A percentile compares a stretch with the other conserved stretches of the same genome.
Evolutionary conservation across 1,139 yeast species (phyloP).

Genomic region (Protomyces inundatus): DNA sequence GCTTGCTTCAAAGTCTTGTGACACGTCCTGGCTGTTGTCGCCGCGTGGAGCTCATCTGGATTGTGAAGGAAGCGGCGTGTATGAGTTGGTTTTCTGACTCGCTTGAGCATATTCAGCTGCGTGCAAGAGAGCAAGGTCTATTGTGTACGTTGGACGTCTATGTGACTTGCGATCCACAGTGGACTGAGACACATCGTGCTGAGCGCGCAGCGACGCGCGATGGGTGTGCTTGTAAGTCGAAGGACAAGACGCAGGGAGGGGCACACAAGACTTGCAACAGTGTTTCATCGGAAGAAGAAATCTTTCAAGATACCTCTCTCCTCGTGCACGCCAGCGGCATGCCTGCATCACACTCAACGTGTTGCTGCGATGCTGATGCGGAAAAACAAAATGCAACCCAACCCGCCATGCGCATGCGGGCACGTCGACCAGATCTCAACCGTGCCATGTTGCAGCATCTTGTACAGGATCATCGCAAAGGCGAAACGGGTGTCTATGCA

Average conservation of each 20-base stretch:
- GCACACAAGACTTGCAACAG: neutral
- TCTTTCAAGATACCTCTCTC: neutral
- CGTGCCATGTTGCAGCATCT: neutral
- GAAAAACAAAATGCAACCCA: neutral
- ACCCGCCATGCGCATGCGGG: neutral
- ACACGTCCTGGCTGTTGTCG: conserved; percentile 1
- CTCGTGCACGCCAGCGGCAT: neutral
- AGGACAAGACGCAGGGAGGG: neutral
- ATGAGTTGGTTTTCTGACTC: conserved; percentile 10
- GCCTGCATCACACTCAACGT: neutral
- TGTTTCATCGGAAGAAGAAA: neutral
- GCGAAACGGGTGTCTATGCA: conserved; percentile 32
- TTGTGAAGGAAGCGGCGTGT: conserved; percentile 26
- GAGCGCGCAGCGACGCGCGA: neutral
- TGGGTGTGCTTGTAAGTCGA: too few relatives aligned
- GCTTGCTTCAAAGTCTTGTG: conserved; percentile 27
- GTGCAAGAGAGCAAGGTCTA: neutral
- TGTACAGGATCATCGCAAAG: conserved; percentile 10
- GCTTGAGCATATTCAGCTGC: conserved; percentile 4
- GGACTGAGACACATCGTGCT: neutral
- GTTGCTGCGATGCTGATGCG: neutral
- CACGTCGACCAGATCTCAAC: conserved; percentile 26
- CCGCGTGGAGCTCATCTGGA: conserved; percentile 30
- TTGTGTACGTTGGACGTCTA: neutral
- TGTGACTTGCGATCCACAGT: conserved; percentile 11